These are phyloP conservation scores for Suillus decipiens DNA, from an alignment of 768 basidiomycete genomes.

Conservation along the genomic window DNA sequence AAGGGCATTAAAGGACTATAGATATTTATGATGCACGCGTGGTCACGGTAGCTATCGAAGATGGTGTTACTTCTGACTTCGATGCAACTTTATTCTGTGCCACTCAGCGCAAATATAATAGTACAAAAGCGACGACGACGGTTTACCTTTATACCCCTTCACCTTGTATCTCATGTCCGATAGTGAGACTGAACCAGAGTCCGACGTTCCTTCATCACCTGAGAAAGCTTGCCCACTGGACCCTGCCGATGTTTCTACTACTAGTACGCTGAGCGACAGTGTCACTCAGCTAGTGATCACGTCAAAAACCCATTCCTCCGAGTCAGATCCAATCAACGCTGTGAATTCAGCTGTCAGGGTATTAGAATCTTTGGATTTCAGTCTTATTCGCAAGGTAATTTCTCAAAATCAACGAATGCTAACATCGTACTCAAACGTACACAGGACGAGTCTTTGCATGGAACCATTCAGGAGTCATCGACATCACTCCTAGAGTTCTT, in stretches of 20 bases:
- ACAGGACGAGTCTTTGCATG: slow-evolving; percentile 38
- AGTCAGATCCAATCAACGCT: slow-evolving; percentile 11
- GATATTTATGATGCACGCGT: slow-evolving; percentile 11
- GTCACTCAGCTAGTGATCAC: slow-evolving; percentile 2
- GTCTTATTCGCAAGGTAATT: slow-evolving; percentile 29
- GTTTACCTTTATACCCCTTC: not conserved
- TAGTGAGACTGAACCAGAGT: slow-evolving; percentile 61
- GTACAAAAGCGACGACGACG: not conserved
- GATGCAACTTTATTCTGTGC: slow-evolving; percentile 4
- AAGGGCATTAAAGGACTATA: slow-evolving; percentile 58
- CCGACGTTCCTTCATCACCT: slow-evolving; percentile 29
- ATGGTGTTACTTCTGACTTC: slow-evolving; percentile 5
- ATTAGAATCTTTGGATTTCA: slow-evolving; percentile 31
- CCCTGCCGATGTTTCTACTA: slow-evolving; percentile 3
- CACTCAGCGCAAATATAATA: slow-evolving; percentile 7
- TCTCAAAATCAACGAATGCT: not conserved
- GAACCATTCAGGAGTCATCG: slow-evolving; percentile 36
- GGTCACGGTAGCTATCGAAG: not conserved
- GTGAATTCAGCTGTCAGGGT: slow-evolving; percentile 27
- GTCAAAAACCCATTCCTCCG: not conserved
- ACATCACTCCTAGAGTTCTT: slow-evolving; percentile 34
- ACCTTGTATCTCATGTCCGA: slow-evolving; percentile 28
- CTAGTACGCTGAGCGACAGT: not conserved
- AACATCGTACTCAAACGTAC: slow-evolving; percentile 13
- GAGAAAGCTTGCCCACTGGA: slow-evolving; percentile 11